phyloP scores from a whole-genome alignment of 2,329 filamentous ascomycete genomes.

The Herpomyces periplanetae region DNA sequence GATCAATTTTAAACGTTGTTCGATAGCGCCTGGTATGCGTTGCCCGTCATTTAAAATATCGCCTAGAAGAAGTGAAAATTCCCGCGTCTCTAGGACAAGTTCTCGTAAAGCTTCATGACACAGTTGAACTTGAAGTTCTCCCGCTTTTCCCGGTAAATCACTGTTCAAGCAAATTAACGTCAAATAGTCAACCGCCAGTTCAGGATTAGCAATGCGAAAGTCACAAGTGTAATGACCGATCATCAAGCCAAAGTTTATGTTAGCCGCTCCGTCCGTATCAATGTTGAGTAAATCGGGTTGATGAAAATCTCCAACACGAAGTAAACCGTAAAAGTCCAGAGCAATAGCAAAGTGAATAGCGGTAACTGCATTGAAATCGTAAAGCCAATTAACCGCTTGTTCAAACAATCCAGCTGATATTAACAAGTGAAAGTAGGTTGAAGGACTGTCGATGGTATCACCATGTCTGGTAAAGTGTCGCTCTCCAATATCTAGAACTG shows the following conservation, averaged over 20 bases:
- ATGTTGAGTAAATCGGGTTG: conserved; percentile 21
- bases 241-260: conserved; percentile 78
- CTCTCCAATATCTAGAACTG: conserved; percentile 53
- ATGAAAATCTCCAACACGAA: conserved; percentile 48
- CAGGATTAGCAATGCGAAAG: conserved; percentile 62
- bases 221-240: conserved; percentile 80
- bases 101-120: conserved; percentile 79
- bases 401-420: conserved; percentile 73
- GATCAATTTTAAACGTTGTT: conserved; percentile 45
- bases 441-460: too few relatives aligned
- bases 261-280: conserved; percentile 26
- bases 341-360: conserved; percentile 80
- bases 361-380: conserved; percentile 60
- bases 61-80: conserved; percentile 71
- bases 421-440: conserved; percentile 77
- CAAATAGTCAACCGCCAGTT: conserved; percentile 71
- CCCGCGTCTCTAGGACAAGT: conserved; percentile 73
- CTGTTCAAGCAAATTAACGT: conserved; percentile 63
- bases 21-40: conserved; percentile 50
- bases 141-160: conserved; percentile 31
- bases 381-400: conserved; percentile 60
- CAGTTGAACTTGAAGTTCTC: conserved; percentile 32
- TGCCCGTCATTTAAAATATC: conserved; percentile 58
- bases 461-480: too few relatives aligned
- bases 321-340: conserved; percentile 49